phyloP scores from a whole-genome alignment of 371 early-diverging fungal species.

The Apophysomyces elegans region DNA sequence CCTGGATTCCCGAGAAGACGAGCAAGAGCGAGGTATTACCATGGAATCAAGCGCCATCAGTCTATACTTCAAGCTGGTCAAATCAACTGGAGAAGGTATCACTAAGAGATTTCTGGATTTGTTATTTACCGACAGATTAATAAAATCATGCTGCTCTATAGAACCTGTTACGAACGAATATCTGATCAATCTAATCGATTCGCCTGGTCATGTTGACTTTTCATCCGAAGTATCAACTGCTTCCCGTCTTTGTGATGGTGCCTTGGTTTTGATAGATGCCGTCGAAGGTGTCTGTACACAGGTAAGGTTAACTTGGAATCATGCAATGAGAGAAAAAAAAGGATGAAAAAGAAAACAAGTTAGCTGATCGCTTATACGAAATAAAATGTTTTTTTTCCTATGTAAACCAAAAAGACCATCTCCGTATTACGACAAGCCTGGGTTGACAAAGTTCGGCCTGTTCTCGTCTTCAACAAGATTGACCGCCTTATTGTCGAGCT shows the following conservation, averaged over 20 bases:
- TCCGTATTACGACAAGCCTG: slow-evolving; percentile 95
- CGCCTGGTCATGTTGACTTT: slow-evolving; percentile 99
- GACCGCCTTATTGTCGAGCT: slow-evolving; percentile 96
- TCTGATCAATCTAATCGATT: slow-evolving; percentile 97
- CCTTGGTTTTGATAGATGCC: slow-evolving; percentile 96
- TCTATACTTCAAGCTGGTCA: slow-evolving; percentile 81
- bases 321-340: too few relatives aligned
- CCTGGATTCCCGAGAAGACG: slow-evolving; percentile 98
- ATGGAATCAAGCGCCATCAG: slow-evolving; percentile 98
- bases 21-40: slow-evolving; percentile 99
- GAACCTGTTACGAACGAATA: slow-evolving; percentile 66
- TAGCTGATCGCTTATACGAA: slow-evolving; percentile 4
- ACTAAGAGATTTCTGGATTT: too few relatives aligned
- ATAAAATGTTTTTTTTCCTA: not conserved
- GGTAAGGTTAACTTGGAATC: slow-evolving; percentile 34
- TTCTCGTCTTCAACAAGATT: slow-evolving; percentile 99
- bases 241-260: slow-evolving; percentile 96
- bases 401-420: slow-evolving; percentile 68
- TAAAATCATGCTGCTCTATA: not conserved
- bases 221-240: slow-evolving; percentile 97
- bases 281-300: slow-evolving; percentile 99
- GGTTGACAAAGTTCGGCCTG: slow-evolving; percentile 85
- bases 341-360: too few relatives aligned
- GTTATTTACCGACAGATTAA: too few relatives aligned
- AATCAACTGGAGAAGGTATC: slow-evolving; percentile 28